These are phyloP conservation scores for Fagus sylvatica DNA, from an alignment of 306 rosid species.

Conservation along the genomic window DNA sequence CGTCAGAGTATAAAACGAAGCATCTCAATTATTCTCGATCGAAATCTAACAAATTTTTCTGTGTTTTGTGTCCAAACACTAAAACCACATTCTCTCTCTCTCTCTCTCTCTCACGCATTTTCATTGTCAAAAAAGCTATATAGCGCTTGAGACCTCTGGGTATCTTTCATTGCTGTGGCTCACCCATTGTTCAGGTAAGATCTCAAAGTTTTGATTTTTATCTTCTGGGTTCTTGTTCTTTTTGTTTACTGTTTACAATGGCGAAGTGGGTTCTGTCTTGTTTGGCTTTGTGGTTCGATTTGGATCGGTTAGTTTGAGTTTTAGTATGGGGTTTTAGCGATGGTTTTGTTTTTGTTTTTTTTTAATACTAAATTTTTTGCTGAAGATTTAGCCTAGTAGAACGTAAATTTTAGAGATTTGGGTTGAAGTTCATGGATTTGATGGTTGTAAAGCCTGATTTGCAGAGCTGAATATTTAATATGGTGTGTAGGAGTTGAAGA, in stretches of 20 bases:
- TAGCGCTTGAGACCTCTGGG: no score
- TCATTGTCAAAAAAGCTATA: neutral
- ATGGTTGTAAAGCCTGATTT: neutral
- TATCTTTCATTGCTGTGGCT: neutral
- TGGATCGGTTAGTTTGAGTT: no score
- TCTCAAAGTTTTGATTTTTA: neutral
- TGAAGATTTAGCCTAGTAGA: no score
- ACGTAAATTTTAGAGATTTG: neutral
- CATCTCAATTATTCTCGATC: no score
- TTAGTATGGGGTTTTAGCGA: no score
- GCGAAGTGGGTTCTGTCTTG: no score
- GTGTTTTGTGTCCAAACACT: neutral
- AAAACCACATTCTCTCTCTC: neutral
- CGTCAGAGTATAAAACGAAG: neutral
- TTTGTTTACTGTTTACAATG: no score
- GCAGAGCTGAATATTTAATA: neutral
- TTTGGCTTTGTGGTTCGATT: no score
- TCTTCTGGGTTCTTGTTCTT: no score
- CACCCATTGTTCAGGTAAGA: constrained; percentile 3
- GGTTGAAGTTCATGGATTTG: neutral
- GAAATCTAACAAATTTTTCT: neutral
- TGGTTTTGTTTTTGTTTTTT: no score
- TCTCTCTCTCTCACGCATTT: neutral
- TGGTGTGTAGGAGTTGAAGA: neutral
- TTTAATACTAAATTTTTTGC: no score